Evolutionary conservation across 2,329 filamentous ascomycete species (phyloP), one percentile per base, ranked within the genome.

Genomic region (Huntiella moniliformis): DNA sequence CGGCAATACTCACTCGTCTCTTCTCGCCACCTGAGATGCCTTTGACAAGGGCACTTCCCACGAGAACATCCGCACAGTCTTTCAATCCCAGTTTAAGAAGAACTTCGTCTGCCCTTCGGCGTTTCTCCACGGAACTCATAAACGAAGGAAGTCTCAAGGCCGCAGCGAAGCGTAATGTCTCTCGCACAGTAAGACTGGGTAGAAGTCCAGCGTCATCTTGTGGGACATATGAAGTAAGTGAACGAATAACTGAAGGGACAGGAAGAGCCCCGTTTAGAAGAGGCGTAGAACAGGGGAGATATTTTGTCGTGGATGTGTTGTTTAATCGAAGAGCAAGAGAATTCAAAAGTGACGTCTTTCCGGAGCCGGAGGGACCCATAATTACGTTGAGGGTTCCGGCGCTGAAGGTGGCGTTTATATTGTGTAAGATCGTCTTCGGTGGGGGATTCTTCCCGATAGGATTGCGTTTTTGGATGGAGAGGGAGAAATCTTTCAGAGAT

Each of bases 11-110:
- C 4, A 86, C 79, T 46, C 82, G 71, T 2, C 82, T 69, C 60
- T 85, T 86, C 59, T 87, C 81, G 13, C 82, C 82, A 2, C 82
- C 82, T 6, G 79, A 84, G 28, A 87, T 85, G 0, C 82, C 81
- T 56, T 86, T 86, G 52, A 82, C 68, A 3, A 82, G 59, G 6
- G 82, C 78, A 48, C 71, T 79, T 2, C 82, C 82, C 6, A 87
- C 71, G 0, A 85, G 58, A 45, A 81, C 83, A 54, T 85, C 74
- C 1, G 80, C 82, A 52, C 81, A 86, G 52, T 86, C 81, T 54
- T 83, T 84, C 3, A 86, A 60, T 0, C 82, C 82, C 70, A 86
- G 76, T 56, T 83, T 83, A 12, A 81, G 57, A 2, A 87, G 60
- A 0, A 85, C 73, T 12, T 82, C 76, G 53, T 86, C 80, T 0